Conservation (phyloP, 2,329 filamentous ascomycete genomes). For the Paecilomyces dactylethromorphus region DNA sequence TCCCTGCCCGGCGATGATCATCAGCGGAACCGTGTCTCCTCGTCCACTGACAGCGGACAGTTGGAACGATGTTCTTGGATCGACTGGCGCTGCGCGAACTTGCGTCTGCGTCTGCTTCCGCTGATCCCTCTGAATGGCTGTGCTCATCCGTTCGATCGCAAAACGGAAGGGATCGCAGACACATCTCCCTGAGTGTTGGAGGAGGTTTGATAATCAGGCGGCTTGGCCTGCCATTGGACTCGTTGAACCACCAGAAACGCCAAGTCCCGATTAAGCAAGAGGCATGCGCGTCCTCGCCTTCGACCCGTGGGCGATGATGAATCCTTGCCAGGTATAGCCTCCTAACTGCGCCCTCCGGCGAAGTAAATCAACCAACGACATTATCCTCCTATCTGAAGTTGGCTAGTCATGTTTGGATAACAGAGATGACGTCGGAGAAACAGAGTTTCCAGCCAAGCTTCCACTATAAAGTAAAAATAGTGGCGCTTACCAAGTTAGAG, state of each 20-base stretch:
- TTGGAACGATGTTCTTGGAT: neutral
- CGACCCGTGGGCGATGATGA: neutral
- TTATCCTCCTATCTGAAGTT: neutral
- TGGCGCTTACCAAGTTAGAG: neutral
- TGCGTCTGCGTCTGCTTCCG: neutral
- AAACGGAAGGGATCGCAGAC: neutral
- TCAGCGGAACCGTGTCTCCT: neutral
- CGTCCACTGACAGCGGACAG: neutral
- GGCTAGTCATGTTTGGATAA: neutral
- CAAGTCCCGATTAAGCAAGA: neutral
- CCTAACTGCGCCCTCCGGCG: too few species aligned
- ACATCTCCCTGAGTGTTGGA: neutral
- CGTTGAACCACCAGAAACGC: neutral
- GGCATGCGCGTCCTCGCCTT: neutral
- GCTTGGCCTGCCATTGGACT: neutral
- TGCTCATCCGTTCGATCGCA: neutral
- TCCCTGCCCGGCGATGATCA: neutral
- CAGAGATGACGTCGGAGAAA: neutral
- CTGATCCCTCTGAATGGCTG: neutral
- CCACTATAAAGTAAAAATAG: neutral
- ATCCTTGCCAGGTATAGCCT: neutral
- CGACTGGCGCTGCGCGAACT: neutral
- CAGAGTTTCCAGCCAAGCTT: too few species aligned
- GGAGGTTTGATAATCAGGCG: neutral
- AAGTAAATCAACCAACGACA: too few species aligned